Evolutionary conservation across 2,329 filamentous ascomycete species (phyloP), one percentile per base, ranked within the genome.

Genomic region (Sporothrix dimorphospora): DNA sequence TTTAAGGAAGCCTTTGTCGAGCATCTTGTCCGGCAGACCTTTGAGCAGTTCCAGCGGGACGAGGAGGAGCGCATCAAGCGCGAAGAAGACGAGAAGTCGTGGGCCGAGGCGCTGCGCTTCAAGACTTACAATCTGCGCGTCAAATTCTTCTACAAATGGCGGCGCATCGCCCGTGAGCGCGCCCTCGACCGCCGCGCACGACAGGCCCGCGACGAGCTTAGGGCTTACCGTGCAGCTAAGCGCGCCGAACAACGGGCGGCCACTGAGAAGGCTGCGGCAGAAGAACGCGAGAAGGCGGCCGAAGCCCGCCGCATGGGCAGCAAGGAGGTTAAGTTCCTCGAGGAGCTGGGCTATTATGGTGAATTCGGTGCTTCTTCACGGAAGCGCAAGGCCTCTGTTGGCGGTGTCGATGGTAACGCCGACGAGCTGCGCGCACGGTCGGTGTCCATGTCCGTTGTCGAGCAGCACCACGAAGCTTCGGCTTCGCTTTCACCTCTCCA

Each of bases 61-160:
- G 81, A 84, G 72, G 80, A 80, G 21, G 83, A 84, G 71, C 81
- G 81, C 51, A 80, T 76, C 65, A 80, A 78, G 24, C 82, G 79
- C 63, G 86, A 87, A 71, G 86, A 87, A 75, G 85, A 88, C 53
- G 82, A 83, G 6, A 78, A 74, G 76, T 85, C 76, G 59, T 85
- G 78, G 81, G 82, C 81, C 2, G 79, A 86, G 70, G 86, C 86
- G 16, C 80, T 82, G 19, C 78, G 81, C n/a, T 88, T 86, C 75
- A 82, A 85, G 49, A 76, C 75, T 3, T 84, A 86, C 76, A 88
- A 82, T 71, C 80, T 89, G 40, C 79, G 81, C 14, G 79, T 88
- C 72, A 88, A 85, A 65, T 89, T 82, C 77, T 88, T 89, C 73
- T 88, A 89, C 75, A 81, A 81, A 21, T 90, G 88, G 88, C 85